Conservation (phyloP, 495 filamentous ascomycete genomes). For the Opeltia flavorubescens region DNA sequence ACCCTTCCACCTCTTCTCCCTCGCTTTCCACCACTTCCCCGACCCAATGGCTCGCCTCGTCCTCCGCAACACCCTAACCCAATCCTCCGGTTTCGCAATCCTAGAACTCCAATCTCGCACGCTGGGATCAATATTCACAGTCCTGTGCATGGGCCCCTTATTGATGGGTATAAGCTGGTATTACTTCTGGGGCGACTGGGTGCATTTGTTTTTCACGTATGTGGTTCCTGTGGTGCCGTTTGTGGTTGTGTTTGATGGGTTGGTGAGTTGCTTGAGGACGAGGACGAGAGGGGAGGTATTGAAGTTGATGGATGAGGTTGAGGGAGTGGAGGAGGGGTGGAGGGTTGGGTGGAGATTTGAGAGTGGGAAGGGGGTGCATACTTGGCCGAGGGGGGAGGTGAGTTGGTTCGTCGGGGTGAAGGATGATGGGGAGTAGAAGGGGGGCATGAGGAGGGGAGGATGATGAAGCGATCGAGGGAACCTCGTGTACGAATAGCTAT, state of each 20-base stretch:
- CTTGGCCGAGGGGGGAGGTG: conserved; percentile 15
- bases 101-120: conserved; percentile 57
- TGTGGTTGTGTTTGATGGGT: conserved; percentile 51
- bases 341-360: conserved; percentile 37
- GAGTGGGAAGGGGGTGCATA: conserved; percentile 31
- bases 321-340: conserved; percentile 22
- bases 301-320: conserved; percentile 36
- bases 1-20: conserved; percentile 51
- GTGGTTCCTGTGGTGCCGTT: conserved; percentile 48
- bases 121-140: conserved; percentile 35
- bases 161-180: conserved; percentile 41
- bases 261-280: conserved; percentile 48
- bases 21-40: conserved; percentile 68
- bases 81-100: conserved; percentile 54
- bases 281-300: conserved; percentile 50
- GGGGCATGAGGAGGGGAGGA: neutral
- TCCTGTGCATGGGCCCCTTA: conserved; percentile 38
- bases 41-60: conserved; percentile 43
- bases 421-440: neutral
- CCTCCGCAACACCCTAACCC: conserved; percentile 46
- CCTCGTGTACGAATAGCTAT: no score
- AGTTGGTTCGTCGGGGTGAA: conserved; percentile 15
- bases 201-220: conserved; percentile 50
- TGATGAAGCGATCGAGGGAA: neutral
- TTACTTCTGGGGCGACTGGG: conserved; percentile 44